Conservation (phyloP, 2,329 filamentous ascomycete species). For the Hypomyces perniciosus region DNA sequence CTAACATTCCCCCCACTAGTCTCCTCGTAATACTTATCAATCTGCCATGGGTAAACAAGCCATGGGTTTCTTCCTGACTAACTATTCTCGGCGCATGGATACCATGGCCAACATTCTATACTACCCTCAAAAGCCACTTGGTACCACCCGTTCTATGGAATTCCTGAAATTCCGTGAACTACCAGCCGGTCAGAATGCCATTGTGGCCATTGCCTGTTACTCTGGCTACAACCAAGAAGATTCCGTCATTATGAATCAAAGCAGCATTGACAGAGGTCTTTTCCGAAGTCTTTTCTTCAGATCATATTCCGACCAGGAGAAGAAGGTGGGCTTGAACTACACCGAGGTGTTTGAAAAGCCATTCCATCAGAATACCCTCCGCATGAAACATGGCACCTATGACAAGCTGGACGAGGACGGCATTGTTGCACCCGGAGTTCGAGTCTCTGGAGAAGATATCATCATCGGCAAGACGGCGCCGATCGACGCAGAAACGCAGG, state of each 20-base stretch:
- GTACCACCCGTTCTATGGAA: conserved; percentile 96
- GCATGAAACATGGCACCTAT: conserved; percentile 90
- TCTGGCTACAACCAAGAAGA: conserved; percentile 99
- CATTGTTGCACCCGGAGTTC: conserved; percentile 86
- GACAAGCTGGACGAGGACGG: conserved; percentile 97
- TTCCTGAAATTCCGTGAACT: conserved; percentile 97
- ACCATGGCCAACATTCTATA: conserved; percentile 99
- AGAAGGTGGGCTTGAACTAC: conserved; percentile 87
- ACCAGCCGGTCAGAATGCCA: conserved; percentile 94
- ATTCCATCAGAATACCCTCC: conserved; percentile 77
- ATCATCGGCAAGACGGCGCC: conserved; percentile 99
- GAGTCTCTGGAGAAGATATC: conserved; percentile 95
- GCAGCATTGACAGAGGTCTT: conserved; percentile 92
- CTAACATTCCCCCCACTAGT: conserved; percentile 48
- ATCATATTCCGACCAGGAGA: conserved; percentile 94
- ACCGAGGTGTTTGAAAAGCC: conserved; percentile 96
- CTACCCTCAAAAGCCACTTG: conserved; percentile 95
- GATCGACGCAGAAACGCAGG: conserved; percentile 85
- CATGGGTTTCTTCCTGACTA: conserved; percentile 98
- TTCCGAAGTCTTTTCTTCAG: conserved; percentile 98
- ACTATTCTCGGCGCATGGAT: conserved; percentile 95
- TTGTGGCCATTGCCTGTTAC: conserved; percentile 95
- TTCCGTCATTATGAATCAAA: conserved; percentile 99
- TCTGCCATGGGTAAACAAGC: conserved; percentile 99
- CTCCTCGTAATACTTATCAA: conserved; percentile 97